Evolutionary conservation across 2,329 filamentous ascomycete species (phyloP).

Genomic region (Diaporthe sp.): DNA sequence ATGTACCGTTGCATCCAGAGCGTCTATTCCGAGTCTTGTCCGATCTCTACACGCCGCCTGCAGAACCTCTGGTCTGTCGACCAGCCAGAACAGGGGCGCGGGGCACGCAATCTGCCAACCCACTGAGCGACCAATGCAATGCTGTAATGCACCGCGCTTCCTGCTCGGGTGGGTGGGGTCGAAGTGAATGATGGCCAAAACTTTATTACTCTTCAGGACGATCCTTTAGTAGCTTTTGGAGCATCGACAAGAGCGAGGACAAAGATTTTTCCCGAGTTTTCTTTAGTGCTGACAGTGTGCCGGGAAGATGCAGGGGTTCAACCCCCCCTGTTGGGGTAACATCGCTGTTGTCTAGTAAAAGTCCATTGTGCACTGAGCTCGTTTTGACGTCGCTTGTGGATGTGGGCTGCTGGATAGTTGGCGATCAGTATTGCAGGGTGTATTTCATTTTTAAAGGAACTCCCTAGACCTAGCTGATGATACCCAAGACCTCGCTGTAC

Average conservation of each 20-base stretch:
- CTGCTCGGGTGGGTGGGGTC: background rate
- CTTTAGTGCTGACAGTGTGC: slow-evolving; percentile 27
- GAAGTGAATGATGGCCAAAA: background rate
- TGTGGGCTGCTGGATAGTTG: too few relatives aligned
- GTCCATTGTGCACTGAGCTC: background rate
- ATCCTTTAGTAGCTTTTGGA: background rate
- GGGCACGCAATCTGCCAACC: slow-evolving; percentile 36
- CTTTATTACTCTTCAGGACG: background rate
- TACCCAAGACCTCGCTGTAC: too few relatives aligned
- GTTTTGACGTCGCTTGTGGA: slow-evolving; percentile 11
- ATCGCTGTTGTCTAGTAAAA: slow-evolving; percentile 12
- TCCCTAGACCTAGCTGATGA: too few relatives aligned
- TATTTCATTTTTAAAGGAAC: too few relatives aligned
- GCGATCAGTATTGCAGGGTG: too few relatives aligned
- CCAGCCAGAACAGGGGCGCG: background rate
- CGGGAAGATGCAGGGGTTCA: background rate
- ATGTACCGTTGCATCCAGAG: slow-evolving; percentile 28
- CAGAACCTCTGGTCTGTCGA: background rate
- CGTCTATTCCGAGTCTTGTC: slow-evolving; percentile 11
- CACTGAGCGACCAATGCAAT: slow-evolving; percentile 40
- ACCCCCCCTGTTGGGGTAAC: background rate
- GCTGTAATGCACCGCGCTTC: slow-evolving; percentile 40
- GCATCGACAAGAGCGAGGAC: too few relatives aligned
- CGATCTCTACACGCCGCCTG: slow-evolving; percentile 32
- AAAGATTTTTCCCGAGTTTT: too few relatives aligned